phyloP scores from a whole-genome alignment of 2,329 filamentous ascomycete genomes.

The Boeremia lycopersici region DNA sequence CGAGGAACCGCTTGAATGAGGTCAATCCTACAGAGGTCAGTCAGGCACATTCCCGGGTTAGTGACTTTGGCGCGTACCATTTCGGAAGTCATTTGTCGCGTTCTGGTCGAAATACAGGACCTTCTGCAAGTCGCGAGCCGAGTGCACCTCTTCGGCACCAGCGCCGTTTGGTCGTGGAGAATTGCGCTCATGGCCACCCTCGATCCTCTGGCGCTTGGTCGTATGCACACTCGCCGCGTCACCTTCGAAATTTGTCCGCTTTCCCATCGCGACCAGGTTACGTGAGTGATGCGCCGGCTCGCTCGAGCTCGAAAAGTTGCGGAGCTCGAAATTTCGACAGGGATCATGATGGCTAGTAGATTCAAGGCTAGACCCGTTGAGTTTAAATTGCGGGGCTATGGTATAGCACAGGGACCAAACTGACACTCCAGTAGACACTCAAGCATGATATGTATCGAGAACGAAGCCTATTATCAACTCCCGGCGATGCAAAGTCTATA shows the following conservation, averaged over 20 bases:
- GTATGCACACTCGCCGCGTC: slow-evolving; percentile 33
- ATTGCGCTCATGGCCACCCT: slow-evolving; percentile 33
- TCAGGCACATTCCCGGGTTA: background rate
- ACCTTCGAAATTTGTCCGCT: slow-evolving; percentile 43
- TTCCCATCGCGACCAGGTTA: slow-evolving; percentile 32
- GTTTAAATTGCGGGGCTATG: slow-evolving; percentile 5
- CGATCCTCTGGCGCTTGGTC: slow-evolving; percentile 41
- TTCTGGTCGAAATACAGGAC: slow-evolving; percentile 47
- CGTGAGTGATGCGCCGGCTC: slow-evolving; percentile 8
- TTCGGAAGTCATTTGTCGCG: slow-evolving; percentile 36
- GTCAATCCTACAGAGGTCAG: slow-evolving; percentile 61
- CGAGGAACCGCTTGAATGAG: slow-evolving; percentile 73
- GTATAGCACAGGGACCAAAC: background rate
- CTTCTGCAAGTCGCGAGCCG: slow-evolving; percentile 44
- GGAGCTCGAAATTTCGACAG: slow-evolving; percentile 12
- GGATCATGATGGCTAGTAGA: background rate
- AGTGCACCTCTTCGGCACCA: slow-evolving; percentile 38
- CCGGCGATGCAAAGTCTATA: background rate
- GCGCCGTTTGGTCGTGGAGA: slow-evolving; percentile 26
- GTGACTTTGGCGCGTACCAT: slow-evolving; percentile 24
- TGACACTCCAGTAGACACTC: background rate
- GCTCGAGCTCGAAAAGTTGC: slow-evolving; percentile 16
- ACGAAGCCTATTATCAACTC: background rate
- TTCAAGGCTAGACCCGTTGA: background rate
- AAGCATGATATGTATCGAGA: background rate